Base-by-base conservation (phyloP, 768 basidiomycete genomes). In the Crucibulum laeve region DNA sequence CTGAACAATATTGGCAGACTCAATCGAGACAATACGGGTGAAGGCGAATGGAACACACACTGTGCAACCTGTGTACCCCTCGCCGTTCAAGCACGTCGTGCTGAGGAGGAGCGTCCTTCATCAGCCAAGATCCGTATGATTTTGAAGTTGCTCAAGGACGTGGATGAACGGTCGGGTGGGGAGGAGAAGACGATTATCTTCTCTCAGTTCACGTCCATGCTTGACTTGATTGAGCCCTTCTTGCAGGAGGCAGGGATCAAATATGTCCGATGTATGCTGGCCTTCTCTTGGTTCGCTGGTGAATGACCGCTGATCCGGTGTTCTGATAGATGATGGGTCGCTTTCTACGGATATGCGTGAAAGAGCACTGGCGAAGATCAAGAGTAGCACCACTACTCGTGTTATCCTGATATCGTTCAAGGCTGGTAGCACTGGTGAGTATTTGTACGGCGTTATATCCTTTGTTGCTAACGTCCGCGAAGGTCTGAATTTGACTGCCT, bases 351-450 rank as follows among this genome's bases (percentile, higher is more conserved):
- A 77, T 24, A 74, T 91, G 53, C 83, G 93, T 8, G 87, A 92
- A 52, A 76, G 71, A 13, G 76, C 89, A 3, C 62, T 98, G 33
- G 69, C 81, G 25, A 79, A 76, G 52, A 92, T 99, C 62, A 79
- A 76, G 55, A 78, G 50, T 14, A 79, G 76, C 58, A 60, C 62
- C 21, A 68, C 53, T 13, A 80, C 74, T 8, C 76, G 76, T 24
- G 82, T 95, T 33, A 96, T 98, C 48, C 66, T 99, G 50, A 93
- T 98, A 49, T 96, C 92, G 0, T 94, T 97, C 78, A 96, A 94
- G 61, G 92, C 93, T 22, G 93, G 93, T 3, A 88, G 88, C 55
- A 91, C 87, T n/a, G 91, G 91, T 88, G 53, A 42, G 71, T 63
- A 25, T 8, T 22, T 21, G 30, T 38, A 23, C 18, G 42, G 46